Evolutionary conservation across 768 basidiomycete species (phyloP).

Genomic region (Suillus tomentosus): DNA sequence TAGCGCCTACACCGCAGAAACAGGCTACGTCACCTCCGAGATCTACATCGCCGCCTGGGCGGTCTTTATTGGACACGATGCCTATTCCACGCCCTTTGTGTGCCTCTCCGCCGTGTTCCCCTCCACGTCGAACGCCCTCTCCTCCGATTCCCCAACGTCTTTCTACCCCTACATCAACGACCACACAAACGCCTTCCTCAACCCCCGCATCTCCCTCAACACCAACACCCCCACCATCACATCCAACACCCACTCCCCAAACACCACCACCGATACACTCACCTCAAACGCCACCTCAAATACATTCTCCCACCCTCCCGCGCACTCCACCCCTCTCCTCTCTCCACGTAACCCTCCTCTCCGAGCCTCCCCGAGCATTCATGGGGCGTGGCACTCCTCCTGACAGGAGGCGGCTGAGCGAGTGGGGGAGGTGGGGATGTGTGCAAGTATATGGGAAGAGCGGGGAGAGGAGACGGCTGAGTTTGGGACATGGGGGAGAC

Average conservation of each 20-base stretch:
- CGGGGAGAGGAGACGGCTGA: neutral
- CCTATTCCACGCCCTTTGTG: neutral
- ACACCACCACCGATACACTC: slow-evolving; percentile 7
- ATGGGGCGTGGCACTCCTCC: slow-evolving; percentile 38
- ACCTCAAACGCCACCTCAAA: neutral
- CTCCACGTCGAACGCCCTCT: neutral
- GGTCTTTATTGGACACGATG: neutral
- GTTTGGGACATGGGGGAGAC: neutral
- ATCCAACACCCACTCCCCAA: neutral
- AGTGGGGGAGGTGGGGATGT: slow-evolving; percentile 29
- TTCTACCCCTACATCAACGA: neutral
- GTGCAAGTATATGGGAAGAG: neutral
- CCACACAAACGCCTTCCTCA: neutral
- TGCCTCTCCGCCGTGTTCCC: neutral
- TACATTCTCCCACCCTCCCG: slow-evolving; percentile 19
- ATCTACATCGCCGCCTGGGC: neutral
- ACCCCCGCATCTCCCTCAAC: neutral
- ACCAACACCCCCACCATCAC: neutral
- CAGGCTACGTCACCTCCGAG: neutral
- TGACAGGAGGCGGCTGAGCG: slow-evolving; percentile 29
- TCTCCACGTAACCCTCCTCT: slow-evolving; percentile 33
- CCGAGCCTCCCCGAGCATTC: slow-evolving; percentile 35
- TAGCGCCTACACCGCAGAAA: neutral
- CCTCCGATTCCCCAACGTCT: neutral
- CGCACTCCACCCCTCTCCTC: slow-evolving; percentile 26